Evolutionary conservation across 2,329 filamentous ascomycete species (phyloP).

Genomic region (Thelonectria rubi): DNA sequence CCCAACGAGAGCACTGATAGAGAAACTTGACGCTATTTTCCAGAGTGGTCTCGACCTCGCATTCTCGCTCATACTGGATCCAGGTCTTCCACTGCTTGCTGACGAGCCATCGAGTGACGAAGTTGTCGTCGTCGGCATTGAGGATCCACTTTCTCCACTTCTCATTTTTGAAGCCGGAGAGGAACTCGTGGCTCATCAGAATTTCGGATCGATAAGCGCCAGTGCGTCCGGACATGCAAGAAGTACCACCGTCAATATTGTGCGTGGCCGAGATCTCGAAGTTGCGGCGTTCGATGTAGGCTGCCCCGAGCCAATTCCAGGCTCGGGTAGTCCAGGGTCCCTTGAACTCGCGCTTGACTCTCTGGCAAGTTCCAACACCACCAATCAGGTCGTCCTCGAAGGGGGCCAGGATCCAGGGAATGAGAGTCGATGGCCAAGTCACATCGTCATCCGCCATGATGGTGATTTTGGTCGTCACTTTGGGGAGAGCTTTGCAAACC

Average conservation of each 20-base stretch:
- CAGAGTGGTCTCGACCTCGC: constrained; percentile 90
- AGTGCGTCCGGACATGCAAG: constrained; percentile 93
- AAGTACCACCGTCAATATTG: constrained; percentile 93
- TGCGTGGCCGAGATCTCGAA: constrained; percentile 97
- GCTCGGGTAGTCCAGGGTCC: constrained; percentile 68
- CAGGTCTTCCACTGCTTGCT: constrained; percentile 92
- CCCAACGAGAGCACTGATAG: constrained; percentile 94
- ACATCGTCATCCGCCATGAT: constrained; percentile 97
- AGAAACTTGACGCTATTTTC: constrained; percentile 90
- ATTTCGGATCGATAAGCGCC: constrained; percentile 92
- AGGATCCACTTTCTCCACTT: constrained; percentile 88
- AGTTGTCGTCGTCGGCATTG: constrained; percentile 98
- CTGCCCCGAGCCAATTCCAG: constrained; percentile 90
- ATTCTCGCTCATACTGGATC: constrained; percentile 92
- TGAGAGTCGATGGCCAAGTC: constrained; percentile 84
- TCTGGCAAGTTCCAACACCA: constrained; percentile 91
- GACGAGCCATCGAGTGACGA: constrained; percentile 95
- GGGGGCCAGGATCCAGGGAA: constrained; percentile 91
- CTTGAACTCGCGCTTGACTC: constrained; percentile 75
- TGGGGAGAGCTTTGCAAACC: constrained; percentile 88
- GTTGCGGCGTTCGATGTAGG: constrained; percentile 93
- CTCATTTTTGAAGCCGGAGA: constrained; percentile 90
- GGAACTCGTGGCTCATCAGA: constrained; percentile 84
- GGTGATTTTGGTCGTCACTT: constrained; percentile 84
- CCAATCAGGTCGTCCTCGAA: constrained; percentile 87